phyloP scores from a whole-genome alignment of 352 stramenopile species.

The Phytopythium chamaehyphon region DNA sequence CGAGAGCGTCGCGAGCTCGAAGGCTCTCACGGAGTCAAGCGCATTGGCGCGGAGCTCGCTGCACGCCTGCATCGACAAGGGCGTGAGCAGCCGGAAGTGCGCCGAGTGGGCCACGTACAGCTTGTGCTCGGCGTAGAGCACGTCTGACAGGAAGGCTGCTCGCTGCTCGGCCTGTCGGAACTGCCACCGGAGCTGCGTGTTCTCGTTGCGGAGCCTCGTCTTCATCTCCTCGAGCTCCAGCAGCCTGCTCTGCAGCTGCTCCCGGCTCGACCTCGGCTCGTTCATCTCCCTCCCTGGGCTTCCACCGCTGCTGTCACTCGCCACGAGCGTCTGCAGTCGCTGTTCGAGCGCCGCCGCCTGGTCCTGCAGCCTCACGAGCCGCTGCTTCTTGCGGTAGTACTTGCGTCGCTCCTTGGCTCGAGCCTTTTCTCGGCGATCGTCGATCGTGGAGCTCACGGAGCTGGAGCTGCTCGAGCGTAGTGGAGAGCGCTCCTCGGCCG shows the following conservation, averaged over 20 bases:
- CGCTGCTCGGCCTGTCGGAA: slow-evolving; percentile 15
- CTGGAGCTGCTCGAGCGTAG: background rate
- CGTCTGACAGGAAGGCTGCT: slow-evolving; percentile 15
- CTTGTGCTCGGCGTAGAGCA: slow-evolving; percentile 30
- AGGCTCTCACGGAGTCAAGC: slow-evolving; percentile 9
- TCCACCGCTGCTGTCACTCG: too few relatives aligned
- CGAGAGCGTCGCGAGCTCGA: slow-evolving; percentile 6
- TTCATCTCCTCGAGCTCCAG: background rate
- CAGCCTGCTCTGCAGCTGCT: background rate
- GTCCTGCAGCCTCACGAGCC: background rate
- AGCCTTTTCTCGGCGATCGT: slow-evolving; percentile 13
- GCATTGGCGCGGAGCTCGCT: slow-evolving; percentile 12
- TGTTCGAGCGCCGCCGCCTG: slow-evolving; percentile 1
- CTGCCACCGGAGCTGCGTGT: slow-evolving; percentile 21
- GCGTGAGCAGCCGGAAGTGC: slow-evolving; percentile 27
- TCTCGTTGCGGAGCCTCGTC: slow-evolving; percentile 16
- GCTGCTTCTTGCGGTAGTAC: slow-evolving; percentile 24
- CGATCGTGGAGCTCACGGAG: background rate
- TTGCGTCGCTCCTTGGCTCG: slow-evolving; percentile 25
- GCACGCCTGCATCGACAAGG: slow-evolving; percentile 18
- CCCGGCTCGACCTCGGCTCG: background rate
- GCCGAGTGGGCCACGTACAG: slow-evolving; percentile 25
- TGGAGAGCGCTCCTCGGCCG: too few relatives aligned
- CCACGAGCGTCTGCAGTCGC: background rate
- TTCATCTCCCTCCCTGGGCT: too few relatives aligned